A percentile compares a stretch with the other conserved stretches of the same genome.
phyloP scores from a whole-genome alignment of 1,284 basidiomycete species.

The Jaminaea rosea region DNA sequence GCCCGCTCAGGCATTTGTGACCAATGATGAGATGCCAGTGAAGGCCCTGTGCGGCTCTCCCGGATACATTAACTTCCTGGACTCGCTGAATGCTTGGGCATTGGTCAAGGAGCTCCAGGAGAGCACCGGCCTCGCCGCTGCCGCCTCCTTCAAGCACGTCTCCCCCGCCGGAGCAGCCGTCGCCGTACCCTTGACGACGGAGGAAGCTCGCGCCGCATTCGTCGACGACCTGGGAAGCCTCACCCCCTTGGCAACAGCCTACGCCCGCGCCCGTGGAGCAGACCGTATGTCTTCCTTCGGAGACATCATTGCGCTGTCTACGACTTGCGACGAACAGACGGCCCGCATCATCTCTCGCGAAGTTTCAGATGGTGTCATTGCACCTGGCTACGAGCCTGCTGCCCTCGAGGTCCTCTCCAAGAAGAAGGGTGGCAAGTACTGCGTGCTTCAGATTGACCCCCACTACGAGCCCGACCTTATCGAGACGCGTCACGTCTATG shows the following conservation, averaged over 20 bases:
- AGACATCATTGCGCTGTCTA: constrained; percentile 92
- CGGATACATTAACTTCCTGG: constrained; percentile 98
- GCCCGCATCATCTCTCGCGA: constrained; percentile 94
- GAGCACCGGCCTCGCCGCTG: constrained; percentile 72
- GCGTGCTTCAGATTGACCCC: constrained; percentile 60
- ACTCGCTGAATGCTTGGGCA: constrained; percentile 92
- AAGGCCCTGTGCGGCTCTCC: constrained; percentile 89
- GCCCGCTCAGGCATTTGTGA: constrained; percentile 92
- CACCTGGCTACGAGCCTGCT: constrained; percentile 78
- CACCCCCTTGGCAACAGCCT: constrained; percentile 81
- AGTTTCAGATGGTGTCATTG: constrained; percentile 95
- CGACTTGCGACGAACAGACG: constrained; percentile 83
- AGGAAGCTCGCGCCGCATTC: constrained; percentile 88
- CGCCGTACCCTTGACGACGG: constrained; percentile 61
- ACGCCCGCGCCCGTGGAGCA: constrained; percentile 90
- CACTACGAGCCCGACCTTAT: constrained; percentile 46
- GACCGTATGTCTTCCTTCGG: constrained; percentile 99
- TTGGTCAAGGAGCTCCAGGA: constrained; percentile 88
- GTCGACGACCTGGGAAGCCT: constrained; percentile 87
- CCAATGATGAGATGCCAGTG: constrained; percentile 82
- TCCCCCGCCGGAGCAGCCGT: constrained; percentile 87
- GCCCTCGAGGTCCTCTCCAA: constrained; percentile 84
- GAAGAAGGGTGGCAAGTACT: constrained; percentile 99
- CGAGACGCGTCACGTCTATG: constrained; percentile 93
- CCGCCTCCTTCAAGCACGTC: constrained; percentile 99